Evolutionary conservation across 495 filamentous ascomycete species (phyloP).

Genomic region (Hypoxylon cercidicola): DNA sequence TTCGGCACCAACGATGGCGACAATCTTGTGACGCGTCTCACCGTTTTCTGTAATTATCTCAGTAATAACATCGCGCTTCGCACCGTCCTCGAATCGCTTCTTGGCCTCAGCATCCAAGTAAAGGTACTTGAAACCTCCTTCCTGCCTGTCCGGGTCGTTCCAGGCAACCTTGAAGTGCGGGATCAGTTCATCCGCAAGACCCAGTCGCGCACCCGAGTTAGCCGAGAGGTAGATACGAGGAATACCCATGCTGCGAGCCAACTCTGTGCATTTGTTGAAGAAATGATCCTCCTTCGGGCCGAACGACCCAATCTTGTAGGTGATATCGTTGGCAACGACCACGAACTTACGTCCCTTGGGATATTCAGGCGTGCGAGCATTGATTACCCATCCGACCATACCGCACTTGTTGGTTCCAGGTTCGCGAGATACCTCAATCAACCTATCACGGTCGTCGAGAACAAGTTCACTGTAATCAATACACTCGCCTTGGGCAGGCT

Average conservation of each 20-base stretch:
- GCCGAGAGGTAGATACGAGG: constrained; percentile 97
- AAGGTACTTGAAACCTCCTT: constrained; percentile 97
- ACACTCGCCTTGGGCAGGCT: constrained; percentile 87
- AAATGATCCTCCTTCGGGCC: constrained; percentile 96
- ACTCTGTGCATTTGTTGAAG: constrained; percentile 98
- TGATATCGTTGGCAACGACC: constrained; percentile 98
- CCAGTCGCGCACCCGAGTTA: constrained; percentile 98
- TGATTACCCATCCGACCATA: constrained; percentile 98
- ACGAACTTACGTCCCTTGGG: constrained; percentile 91
- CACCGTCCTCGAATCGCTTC: constrained; percentile 86
- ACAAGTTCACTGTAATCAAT: constrained; percentile 95
- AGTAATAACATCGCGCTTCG: constrained; percentile 84
- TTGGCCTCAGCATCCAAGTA: constrained; percentile 90
- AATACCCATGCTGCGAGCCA: constrained; percentile 91
- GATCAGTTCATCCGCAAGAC: constrained; percentile 95
- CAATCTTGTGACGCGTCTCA: constrained; percentile 92
- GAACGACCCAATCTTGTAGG: constrained; percentile 98
- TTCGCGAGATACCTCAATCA: constrained; percentile 92
- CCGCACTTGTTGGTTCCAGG: constrained; percentile 94
- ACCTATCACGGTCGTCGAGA: constrained; percentile 89
- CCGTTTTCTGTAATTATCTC: constrained; percentile 86
- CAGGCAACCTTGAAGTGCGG: constrained; percentile 96
- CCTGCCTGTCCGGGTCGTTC: constrained; percentile 85
- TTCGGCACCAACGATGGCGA: constrained; percentile 91
- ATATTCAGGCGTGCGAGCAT: constrained; percentile 97